A percentile compares a stretch with the other conserved stretches of the same genome.
Evolutionary conservation across 2,329 filamentous ascomycete genomes (phyloP).

Genomic region (Dactylella cylindrospora): DNA sequence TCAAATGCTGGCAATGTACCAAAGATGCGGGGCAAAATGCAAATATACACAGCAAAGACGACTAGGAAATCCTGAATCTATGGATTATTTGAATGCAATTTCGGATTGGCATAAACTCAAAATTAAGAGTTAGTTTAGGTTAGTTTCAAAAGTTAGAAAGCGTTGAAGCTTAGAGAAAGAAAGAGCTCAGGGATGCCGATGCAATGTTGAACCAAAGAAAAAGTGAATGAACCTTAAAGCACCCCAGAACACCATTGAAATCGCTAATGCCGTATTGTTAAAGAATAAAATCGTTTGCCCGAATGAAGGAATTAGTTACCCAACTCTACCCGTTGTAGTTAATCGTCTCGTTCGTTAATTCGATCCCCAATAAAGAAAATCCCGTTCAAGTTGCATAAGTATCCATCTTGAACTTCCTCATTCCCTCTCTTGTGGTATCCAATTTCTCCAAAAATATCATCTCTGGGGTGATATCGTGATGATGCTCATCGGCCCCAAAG

Average conservation of each 20-base stretch:
- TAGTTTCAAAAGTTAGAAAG: too few relatives aligned
- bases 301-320: too few relatives aligned
- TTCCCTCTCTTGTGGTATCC: constrained; percentile 21
- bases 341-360: neutral
- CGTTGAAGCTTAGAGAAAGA: neutral
- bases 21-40: too few relatives aligned
- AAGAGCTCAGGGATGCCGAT: too few relatives aligned
- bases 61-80: too few relatives aligned
- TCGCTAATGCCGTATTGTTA: neutral
- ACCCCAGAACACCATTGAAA: constrained; percentile 3
- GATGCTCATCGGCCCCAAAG: constrained; percentile 42
- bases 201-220: neutral
- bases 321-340: constrained; percentile 16
- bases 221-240: constrained; percentile 3
- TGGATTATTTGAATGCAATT: neutral
- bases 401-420: constrained; percentile 42
- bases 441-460: constrained; percentile 32
- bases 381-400: constrained; percentile 17
- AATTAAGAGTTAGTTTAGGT: too few relatives aligned
- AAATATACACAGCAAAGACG: too few relatives aligned
- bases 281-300: constrained; percentile 3
- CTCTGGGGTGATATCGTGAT: constrained; percentile 35
- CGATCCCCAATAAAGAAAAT: neutral
- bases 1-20: too few relatives aligned
- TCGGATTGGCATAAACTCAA: neutral